Evolutionary conservation across 306 rosid genomes (phyloP), one percentile per base, ranked within the genome.

Genomic region (Casuarina glauca): DNA sequence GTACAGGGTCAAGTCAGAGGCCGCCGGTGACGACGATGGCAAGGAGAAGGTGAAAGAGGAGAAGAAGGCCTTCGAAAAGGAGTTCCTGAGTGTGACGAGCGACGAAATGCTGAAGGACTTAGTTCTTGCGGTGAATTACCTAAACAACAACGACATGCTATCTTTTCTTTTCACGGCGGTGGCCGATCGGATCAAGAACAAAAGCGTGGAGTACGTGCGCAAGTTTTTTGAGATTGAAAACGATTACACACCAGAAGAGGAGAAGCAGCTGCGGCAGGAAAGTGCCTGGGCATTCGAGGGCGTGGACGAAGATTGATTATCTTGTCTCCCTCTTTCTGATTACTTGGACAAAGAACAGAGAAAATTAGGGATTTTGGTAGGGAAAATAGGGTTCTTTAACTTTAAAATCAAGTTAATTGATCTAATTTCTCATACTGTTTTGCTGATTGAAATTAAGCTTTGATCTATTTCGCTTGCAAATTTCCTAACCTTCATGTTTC

Each of bases 181-280:
- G 3, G 87, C 85, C 10, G 16, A 75, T 35, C 66, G 78, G 17
- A 66, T 85, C 17, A 2, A 71, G 77, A 69, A 82, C 63, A 82
- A 83, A 81, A 76, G 87, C 51, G 84, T 71, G 2, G 83, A 83
- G 77, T 76, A 42, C 6, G 80, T 67, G 35, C 69, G 86, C 44
- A 48, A 55, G 0, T 66, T 54, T 32, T 88, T 88, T 20, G 84
- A 66, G 2, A 17, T 88, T 11, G 83, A 43, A 5, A 74, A 2
- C 44, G 91, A 88, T 76, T 83, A 1, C 11, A 80, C 86, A 0
- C 82, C 76, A 0, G 78, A 81, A 35, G 91, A 88, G 63, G 89
- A 88, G 74, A 77, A 69, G 0, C 32, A 3, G 75, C 5, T 73
- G 15, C 86, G 81, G 12, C 42, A 45, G 1, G 45, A 74, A 13